phyloP scores from a whole-genome alignment of 768 basidiomycete species.

The Leucocoprinus sp. region DNA sequence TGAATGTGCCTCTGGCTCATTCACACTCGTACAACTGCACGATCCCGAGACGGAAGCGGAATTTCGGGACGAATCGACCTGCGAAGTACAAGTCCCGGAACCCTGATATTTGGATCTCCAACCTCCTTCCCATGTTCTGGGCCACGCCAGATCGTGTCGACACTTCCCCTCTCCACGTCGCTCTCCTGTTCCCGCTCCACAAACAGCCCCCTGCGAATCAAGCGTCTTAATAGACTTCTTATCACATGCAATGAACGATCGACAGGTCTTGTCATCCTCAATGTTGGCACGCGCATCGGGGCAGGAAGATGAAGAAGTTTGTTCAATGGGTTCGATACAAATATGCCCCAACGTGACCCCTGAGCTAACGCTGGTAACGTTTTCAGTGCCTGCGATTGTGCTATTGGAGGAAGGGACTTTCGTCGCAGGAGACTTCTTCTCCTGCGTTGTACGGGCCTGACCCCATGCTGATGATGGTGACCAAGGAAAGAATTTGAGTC shows the following conservation, averaged over 20 bases:
- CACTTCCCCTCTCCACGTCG: constrained; percentile 1
- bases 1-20: constrained; percentile 14
- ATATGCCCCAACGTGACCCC: constrained; percentile 7
- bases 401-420: constrained; percentile 7
- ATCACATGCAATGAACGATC: constrained; percentile 10
- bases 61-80: constrained; percentile 12
- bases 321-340: constrained; percentile 10
- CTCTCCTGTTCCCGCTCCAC: neutral
- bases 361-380: constrained; percentile 7
- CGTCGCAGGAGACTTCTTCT: constrained; percentile 8
- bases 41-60: constrained; percentile 19
- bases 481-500: constrained; percentile 43
- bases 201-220: neutral
- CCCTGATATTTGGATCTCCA: neutral
- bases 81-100: constrained; percentile 4
- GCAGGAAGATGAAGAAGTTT: constrained; percentile 7
- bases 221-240: constrained; percentile 9
- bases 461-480: constrained; percentile 30
- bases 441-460: neutral
- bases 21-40: neutral
- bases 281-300: constrained; percentile 8
- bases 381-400: constrained; percentile 11
- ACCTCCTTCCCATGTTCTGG: constrained; percentile 9
- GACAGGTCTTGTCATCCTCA: constrained; percentile 9
- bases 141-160: constrained; percentile 3